Conservation (phyloP, 441 rosid genomes). For the Daphne laureola region DNA sequence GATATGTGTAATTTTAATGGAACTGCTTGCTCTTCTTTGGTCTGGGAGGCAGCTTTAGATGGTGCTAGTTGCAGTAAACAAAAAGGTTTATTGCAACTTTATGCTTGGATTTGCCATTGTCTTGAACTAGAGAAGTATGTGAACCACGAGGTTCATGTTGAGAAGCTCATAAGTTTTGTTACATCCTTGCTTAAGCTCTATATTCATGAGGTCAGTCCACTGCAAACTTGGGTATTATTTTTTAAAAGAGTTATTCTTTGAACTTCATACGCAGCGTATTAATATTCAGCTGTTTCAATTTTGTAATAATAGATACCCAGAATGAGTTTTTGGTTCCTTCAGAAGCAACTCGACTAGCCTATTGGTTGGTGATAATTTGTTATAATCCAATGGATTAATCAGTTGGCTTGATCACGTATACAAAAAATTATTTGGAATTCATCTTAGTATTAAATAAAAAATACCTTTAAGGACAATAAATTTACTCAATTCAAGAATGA, state of each 20-base stretch:
- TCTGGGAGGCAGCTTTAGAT: slow-evolving; percentile 17
- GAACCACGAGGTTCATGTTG: slow-evolving; percentile 27
- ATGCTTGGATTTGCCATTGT: slow-evolving; percentile 56
- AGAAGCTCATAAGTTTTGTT: slow-evolving; percentile 40
- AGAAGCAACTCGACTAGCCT: too few relatives aligned
- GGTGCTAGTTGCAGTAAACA: slow-evolving; percentile 25
- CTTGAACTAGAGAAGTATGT: slow-evolving; percentile 22
- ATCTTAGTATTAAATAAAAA: too few relatives aligned
- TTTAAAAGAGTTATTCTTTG: slow-evolving; percentile 2
- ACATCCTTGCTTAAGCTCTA: slow-evolving; percentile 61
- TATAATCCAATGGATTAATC: too few relatives aligned
- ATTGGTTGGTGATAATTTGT: too few relatives aligned
- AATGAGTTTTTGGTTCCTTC: too few relatives aligned
- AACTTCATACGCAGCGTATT: too few relatives aligned
- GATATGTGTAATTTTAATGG: slow-evolving; percentile 27
- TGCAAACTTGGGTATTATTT: slow-evolving; percentile 1
- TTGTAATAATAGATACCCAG: too few relatives aligned
- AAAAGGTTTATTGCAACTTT: slow-evolving; percentile 46
- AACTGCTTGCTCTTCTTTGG: slow-evolving; percentile 20
- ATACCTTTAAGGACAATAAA: too few relatives aligned
- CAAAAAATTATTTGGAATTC: too few relatives aligned
- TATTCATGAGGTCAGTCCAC: slow-evolving; percentile 65
- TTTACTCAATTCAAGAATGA: too few relatives aligned
- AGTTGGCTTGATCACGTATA: too few relatives aligned
- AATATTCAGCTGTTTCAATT: too few relatives aligned